Conservation (phyloP, 2,329 filamentous ascomycete species). For the Madurella fahalii region DNA sequence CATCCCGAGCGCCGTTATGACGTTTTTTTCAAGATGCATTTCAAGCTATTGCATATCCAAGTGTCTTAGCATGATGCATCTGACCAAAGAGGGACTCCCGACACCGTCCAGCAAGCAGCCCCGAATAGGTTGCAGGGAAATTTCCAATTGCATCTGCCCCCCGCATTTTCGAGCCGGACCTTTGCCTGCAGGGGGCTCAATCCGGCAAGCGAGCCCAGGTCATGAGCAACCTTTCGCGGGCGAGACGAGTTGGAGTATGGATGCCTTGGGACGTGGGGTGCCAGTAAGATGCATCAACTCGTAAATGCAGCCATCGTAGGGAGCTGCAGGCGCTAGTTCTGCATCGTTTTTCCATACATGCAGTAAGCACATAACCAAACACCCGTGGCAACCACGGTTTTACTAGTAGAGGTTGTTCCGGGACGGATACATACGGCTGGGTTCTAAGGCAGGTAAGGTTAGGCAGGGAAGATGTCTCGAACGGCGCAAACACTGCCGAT, state of each 20-base stretch:
- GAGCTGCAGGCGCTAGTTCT: background rate
- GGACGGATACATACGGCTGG: no score
- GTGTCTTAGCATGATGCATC: conserved; percentile 1
- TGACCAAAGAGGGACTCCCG: conserved; percentile 4
- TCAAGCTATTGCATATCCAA: background rate
- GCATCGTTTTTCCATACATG: background rate
- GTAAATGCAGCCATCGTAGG: background rate
- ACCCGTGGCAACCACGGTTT: background rate
- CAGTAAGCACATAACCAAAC: background rate
- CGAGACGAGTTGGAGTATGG: conserved; percentile 2
- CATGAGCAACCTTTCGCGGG: conserved; percentile 10
- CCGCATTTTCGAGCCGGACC: conserved; percentile 1
- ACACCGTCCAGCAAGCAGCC: conserved; percentile 9
- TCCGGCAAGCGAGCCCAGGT: conserved; percentile 17
- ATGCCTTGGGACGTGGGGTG: background rate
- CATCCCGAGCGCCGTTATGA: conserved; percentile 11
- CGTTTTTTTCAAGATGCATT: background rate
- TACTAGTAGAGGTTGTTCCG: no score
- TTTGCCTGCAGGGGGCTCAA: conserved; percentile 20
- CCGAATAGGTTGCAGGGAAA: conserved; percentile 1
- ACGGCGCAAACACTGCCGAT: background rate
- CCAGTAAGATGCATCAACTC: conserved; percentile 10
- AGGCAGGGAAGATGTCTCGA: no score
- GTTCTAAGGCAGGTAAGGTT: no score
- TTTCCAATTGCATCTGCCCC: conserved; percentile 9